Base-by-base conservation (phyloP, 2,329 filamentous ascomycete genomes). In the Hypoxylon sp. region DNA sequence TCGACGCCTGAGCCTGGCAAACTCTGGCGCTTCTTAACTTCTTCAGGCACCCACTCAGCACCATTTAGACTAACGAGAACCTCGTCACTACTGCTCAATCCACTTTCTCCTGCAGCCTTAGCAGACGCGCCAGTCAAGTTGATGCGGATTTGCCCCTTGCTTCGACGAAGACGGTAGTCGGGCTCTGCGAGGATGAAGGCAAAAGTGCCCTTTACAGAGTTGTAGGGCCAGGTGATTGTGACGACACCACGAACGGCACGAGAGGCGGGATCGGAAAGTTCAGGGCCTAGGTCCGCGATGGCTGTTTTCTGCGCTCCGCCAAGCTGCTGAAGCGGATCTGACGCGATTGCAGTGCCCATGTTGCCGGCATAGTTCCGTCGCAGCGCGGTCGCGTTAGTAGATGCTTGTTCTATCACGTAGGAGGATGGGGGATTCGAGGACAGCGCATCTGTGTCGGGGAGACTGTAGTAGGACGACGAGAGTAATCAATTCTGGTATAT, bases 201-300 rank as follows among this genome's bases (percentile, higher is more conserved):
- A 72, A 94, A 87, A 42, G 90, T 90, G 59, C 87, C 88, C 31
- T 88, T 91, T 27, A 93, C 89, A 22, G 91, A 92, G 71, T 92
- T 97, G 80, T 93, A 98, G 0, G 95, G 95, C 95, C 95, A 98
- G 64, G 93, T 90, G 37, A 98, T 89, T 7, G 94, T 95, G 22
- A 98, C 89, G 14, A 92, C 85, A 42, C 92, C 94, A 64, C 88
- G 86, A 33, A 97, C 81, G 11, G 83, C 81, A 67, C 82, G 82
- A 5, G 81, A 78, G 2, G 76, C 64, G 25, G 79, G 77, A 11
- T 84, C 77, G 13, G 79, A 62, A 5, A 89, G 74, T 7, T 83
- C 81, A 5, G 88, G 87, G 35, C 73, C 78, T 35, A 91, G 82
- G 67, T 87, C 81, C 6, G 89, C 83, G 73, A 91, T 90, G 17